Conservation (phyloP, 768 basidiomycete genomes). For the Mycena leptocephala region DNA sequence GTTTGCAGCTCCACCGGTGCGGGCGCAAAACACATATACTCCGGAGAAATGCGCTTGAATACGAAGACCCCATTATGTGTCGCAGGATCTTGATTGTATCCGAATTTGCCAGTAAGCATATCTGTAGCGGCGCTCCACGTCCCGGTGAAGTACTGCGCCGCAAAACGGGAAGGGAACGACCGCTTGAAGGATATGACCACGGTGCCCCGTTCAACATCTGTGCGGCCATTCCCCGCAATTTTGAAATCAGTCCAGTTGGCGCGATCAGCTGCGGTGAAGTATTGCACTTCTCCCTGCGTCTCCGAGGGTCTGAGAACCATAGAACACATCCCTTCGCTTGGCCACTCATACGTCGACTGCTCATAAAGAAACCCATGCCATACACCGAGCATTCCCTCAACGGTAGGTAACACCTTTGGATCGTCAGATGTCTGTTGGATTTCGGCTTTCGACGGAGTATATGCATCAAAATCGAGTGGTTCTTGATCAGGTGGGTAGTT, state of each 20-base stretch:
- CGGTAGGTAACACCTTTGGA: neutral
- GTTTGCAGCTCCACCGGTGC: slow-evolving; percentile 37
- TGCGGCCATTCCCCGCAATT: slow-evolving; percentile 15
- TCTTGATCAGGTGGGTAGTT: slow-evolving; percentile 30
- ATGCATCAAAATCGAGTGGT: slow-evolving; percentile 28
- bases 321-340: slow-evolving; percentile 25
- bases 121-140: slow-evolving; percentile 19
- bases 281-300: neutral
- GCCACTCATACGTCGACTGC: neutral
- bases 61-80: slow-evolving; percentile 39
- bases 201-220: neutral
- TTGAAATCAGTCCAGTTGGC: slow-evolving; percentile 20
- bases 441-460: neutral
- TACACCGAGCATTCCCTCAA: neutral
- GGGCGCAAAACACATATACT: slow-evolving; percentile 42
- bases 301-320: slow-evolving; percentile 17
- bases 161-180: slow-evolving; percentile 13
- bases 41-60: slow-evolving; percentile 42
- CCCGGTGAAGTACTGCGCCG: slow-evolving; percentile 22
- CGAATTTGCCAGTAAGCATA: slow-evolving; percentile 18
- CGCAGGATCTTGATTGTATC: neutral
- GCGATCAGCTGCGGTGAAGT: slow-evolving; percentile 28
- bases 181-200: slow-evolving; percentile 17
- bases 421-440: neutral
- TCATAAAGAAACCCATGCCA: slow-evolving; percentile 31